Percentiles rank a stretch among this genome's conserved stretches.
These are phyloP conservation scores for Penicillium mononematosum DNA, from an alignment of 495 filamentous ascomycete species.

Conservation along the genomic window DNA sequence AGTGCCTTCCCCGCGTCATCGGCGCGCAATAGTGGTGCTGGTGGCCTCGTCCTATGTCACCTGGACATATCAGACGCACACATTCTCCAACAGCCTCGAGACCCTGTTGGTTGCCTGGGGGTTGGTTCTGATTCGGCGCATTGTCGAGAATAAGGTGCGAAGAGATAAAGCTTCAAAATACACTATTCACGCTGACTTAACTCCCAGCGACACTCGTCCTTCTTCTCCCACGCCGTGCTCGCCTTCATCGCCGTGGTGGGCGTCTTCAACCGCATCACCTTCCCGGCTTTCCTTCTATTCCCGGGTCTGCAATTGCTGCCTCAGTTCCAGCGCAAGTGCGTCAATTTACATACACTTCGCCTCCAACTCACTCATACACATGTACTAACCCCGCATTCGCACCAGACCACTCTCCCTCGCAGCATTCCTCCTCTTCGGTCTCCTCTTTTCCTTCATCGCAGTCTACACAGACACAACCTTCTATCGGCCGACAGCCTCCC, in stretches of 20 bases:
- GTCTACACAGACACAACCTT: conserved; percentile 81
- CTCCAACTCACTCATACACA: not conserved
- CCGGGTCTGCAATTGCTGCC: conserved; percentile 79
- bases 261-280: conserved; percentile 93
- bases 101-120: conserved; percentile 89
- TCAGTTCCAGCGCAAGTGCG: conserved; percentile 78
- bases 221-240: conserved; percentile 71
- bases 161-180: conserved; percentile 6
- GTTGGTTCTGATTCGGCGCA: conserved; percentile 82
- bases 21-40: conserved; percentile 69
- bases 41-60: conserved; percentile 96
- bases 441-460: conserved; percentile 65
- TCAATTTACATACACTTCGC: conserved; percentile 6
- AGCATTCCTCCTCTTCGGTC: conserved; percentile 56
- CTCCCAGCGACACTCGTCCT: conserved; percentile 64
- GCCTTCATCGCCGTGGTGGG: conserved; percentile 80
- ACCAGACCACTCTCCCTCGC: conserved; percentile 67
- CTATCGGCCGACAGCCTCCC: conserved; percentile 60
- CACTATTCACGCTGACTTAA: conserved; percentile 9
- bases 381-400: conserved; percentile 16
- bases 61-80: conserved; percentile 98
- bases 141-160: conserved; percentile 69
- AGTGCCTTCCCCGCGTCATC: conserved; percentile 68
- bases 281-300: conserved; percentile 84
- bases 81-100: conserved; percentile 96